These are phyloP conservation scores for Apiotrichum brassicae DNA, from an alignment of 1,284 basidiomycete genomes.

Conservation along the genomic window DNA sequence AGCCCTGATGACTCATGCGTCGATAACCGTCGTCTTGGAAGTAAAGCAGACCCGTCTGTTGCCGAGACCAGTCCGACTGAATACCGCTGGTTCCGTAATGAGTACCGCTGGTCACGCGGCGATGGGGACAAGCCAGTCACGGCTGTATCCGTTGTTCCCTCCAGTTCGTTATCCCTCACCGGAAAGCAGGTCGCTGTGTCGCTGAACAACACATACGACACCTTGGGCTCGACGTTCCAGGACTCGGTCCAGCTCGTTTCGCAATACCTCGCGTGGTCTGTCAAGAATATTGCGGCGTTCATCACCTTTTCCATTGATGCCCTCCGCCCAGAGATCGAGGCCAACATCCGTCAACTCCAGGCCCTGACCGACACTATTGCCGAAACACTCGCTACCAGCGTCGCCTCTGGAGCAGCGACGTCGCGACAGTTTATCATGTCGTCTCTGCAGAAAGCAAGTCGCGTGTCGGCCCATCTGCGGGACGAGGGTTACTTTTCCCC, in stretches of 20 bases:
- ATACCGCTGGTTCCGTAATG: constrained; percentile 1
- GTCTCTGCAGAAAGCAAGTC: neutral
- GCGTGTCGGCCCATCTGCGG: neutral
- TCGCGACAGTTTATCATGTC: neutral
- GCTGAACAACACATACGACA: neutral
- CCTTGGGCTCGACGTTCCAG: neutral
- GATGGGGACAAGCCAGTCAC: neutral
- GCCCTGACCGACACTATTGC: neutral
- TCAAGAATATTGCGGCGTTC: neutral
- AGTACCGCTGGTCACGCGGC: constrained; percentile 3
- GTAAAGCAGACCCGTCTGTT: neutral
- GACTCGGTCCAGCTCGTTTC: neutral
- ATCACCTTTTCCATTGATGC: neutral
- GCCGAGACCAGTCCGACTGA: neutral
- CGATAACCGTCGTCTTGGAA: too few species aligned
- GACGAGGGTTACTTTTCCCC: constrained; percentile 6
- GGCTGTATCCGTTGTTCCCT: neutral
- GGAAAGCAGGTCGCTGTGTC: neutral
- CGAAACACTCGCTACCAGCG: neutral
- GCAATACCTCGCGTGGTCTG: neutral
- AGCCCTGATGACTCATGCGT: neutral
- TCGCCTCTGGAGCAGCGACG: neutral
- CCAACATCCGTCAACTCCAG: neutral
- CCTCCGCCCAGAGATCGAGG: neutral
- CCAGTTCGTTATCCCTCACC: neutral